Evolutionary conservation across 768 basidiomycete genomes (phyloP).

Genomic region (Leccinum fibrillosum): DNA sequence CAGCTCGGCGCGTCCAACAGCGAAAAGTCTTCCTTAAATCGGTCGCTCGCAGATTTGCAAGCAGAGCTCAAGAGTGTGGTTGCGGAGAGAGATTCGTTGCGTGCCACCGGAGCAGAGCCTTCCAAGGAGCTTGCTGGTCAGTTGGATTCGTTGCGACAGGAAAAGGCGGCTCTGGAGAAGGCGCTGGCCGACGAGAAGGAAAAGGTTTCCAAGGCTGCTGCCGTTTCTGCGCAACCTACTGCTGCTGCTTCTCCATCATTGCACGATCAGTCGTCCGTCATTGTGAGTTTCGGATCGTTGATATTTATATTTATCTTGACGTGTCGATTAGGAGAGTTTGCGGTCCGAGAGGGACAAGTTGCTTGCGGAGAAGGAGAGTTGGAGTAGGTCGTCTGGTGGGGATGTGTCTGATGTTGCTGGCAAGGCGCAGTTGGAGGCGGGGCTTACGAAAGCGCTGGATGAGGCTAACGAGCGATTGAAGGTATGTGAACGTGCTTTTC

Average conservation of each 20-base stretch:
- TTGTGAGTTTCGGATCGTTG: conserved; percentile 28
- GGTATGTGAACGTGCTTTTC: conserved; percentile 33
- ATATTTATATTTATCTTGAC: not conserved
- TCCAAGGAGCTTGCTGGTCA: conserved; percentile 34
- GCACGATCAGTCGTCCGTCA: conserved; percentile 24
- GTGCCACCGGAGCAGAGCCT: conserved; percentile 11
- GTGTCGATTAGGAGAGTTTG: conserved; percentile 42
- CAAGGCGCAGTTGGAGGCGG: conserved; percentile 48
- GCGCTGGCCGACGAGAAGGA: conserved; percentile 39
- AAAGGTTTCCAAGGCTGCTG: conserved; percentile 27
- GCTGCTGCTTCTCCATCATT: not conserved
- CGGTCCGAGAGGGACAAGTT: conserved; percentile 60
- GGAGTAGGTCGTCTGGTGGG: conserved; percentile 21
- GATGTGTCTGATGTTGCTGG: conserved; percentile 30
- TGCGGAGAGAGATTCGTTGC: conserved; percentile 30
- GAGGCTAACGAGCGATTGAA: conserved; percentile 59
- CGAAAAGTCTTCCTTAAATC: conserved; percentile 30
- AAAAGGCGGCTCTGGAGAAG: conserved; percentile 39
- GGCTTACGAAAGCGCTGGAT: conserved; percentile 54
- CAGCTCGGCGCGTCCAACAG: conserved; percentile 24
- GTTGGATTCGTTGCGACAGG: conserved; percentile 34
- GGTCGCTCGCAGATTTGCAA: conserved; percentile 23
- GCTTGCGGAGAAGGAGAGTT: conserved; percentile 53
- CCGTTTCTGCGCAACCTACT: not conserved
- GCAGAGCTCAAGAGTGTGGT: conserved; percentile 28